Percentiles rank a stretch among this genome's conserved stretches.
phyloP scores from a whole-genome alignment of 306 rosid species.

The Cicer chorassanicum region DNA sequence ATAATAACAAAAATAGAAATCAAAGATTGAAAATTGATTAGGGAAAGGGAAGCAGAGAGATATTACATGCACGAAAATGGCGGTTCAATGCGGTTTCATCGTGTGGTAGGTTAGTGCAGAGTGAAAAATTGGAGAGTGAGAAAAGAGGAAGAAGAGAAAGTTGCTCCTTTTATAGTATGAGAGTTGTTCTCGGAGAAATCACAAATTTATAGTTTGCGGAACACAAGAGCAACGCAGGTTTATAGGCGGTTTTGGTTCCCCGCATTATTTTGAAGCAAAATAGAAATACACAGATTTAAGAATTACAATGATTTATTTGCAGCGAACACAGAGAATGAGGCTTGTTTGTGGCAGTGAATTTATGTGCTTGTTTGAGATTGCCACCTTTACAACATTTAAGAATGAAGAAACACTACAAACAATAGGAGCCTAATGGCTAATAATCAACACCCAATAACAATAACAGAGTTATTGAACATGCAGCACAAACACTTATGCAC shows the following conservation, averaged over 20 bases:
- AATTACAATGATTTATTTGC: constrained; percentile 42
- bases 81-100: constrained; percentile 6
- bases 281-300: constrained; percentile 9
- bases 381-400: constrained; percentile 42
- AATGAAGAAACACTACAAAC: constrained; percentile 52
- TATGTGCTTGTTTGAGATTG: constrained; percentile 33
- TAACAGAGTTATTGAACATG: constrained; percentile 51
- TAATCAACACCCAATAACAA: constrained; percentile 52
- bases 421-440: constrained; percentile 50
- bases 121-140: constrained; percentile 10
- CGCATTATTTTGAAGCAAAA: constrained; percentile 17
- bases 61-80: constrained; percentile 13
- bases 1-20: not conserved
- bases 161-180: not conserved
- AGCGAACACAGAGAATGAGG: constrained; percentile 31
- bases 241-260: constrained; percentile 1
- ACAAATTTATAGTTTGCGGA: constrained; percentile 32
- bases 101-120: not conserved
- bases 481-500: constrained; percentile 62
- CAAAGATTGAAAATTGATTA: not conserved
- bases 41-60: constrained; percentile 9
- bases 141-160: constrained; percentile 24
- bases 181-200: not conserved
- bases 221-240: not conserved
- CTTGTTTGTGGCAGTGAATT: constrained; percentile 41